These are phyloP conservation scores for Teunomyces stri DNA, from an alignment of 805 yeast genomes.

Conservation along the genomic window DNA sequence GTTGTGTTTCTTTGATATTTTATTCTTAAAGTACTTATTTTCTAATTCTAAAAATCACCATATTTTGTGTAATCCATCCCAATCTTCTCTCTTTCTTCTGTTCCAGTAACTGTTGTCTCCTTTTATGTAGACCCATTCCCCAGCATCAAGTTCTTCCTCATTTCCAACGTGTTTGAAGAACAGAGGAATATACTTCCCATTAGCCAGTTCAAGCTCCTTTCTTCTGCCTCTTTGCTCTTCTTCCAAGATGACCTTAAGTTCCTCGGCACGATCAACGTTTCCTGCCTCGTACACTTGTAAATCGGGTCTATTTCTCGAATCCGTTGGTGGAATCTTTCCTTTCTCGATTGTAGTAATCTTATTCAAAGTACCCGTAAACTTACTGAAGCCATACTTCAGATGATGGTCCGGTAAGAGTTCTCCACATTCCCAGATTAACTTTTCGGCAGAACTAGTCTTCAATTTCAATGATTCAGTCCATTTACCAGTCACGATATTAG, in stretches of 20 bases:
- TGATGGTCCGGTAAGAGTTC: conserved; percentile 55
- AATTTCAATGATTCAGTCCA: conserved; percentile 75
- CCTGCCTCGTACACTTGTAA: conserved; percentile 70
- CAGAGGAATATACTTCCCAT: conserved; percentile 49
- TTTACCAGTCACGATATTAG: conserved; percentile 60
- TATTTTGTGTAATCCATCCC: conserved; percentile 53
- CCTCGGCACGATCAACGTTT: conserved; percentile 68
- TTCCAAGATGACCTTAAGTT: conserved; percentile 64
- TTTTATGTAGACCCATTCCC: conserved; percentile 52
- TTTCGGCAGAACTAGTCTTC: conserved; percentile 38
- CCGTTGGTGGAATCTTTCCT: conserved; percentile 72
- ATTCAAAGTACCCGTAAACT: conserved; percentile 77
- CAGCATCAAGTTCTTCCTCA: conserved; percentile 30
- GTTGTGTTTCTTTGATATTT: neutral
- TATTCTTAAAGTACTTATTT: neutral
- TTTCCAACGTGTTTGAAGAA: conserved; percentile 57
- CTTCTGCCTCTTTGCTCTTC: conserved; percentile 79
- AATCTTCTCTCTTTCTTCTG: conserved; percentile 60
- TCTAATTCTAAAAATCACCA: conserved; percentile 44
- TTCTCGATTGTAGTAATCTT: conserved; percentile 72
- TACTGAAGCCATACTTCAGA: conserved; percentile 81
- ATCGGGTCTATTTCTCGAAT: conserved; percentile 89
- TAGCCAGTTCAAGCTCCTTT: conserved; percentile 48
- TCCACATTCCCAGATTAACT: conserved; percentile 69
- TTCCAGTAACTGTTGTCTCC: conserved; percentile 79